Base-by-base conservation (phyloP, 2,329 filamentous ascomycete genomes). In the Decorospora gaudefroyi region DNA sequence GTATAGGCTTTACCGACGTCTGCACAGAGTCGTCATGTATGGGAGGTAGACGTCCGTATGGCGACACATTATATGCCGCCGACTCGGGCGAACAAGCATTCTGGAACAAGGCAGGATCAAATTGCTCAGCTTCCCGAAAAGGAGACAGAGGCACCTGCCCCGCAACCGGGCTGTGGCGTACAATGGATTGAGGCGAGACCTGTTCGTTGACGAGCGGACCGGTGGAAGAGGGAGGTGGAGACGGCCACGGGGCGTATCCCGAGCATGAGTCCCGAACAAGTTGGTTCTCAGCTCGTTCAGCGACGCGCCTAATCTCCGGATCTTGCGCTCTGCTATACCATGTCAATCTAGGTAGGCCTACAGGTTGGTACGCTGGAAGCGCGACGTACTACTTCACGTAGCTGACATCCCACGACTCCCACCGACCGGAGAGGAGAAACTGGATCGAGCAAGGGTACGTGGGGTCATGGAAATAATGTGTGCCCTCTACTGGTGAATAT, bases 391-490 rank as follows among this genome's bases (percentile, higher is more conserved):
- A 49, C 30, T 51, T 55, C 9, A 67, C 63, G 45, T 53, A 66
- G 40, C 61, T 54, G 6, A 67, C 57, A 31, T 68, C 61, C 62
- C 61, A 64, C 11, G 62, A 47, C 49, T 66, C 61, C 64, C 64
- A 68, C 7, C 43, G 35, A 7, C 61, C 62, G 22, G 62, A 60
- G 27, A 64, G 38, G 16, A 64, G 42, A 16, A 68, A 68, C 45
- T 66, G 63, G 30, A 68, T 60, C 4, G 58, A 43, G n/a, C 58
- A 47, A 13, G 64, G 62, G 33, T 57, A 52, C 1, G 40, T 32
- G 19, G 57, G 55, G 37, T 68, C 64, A 53, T 58, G 60, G 35
- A 68, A 68, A 40, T 60, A 68, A 42, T 68, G 59, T 11, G 57
- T 62, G 22, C 53, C 51, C 41, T 68, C 63, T 8, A 67, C 44